Percentiles rank a stretch among this genome's conserved stretches.
Conservation (phyloP, 2,329 filamentous ascomycete genomes). For the Cytospora paraplurivora region DNA sequence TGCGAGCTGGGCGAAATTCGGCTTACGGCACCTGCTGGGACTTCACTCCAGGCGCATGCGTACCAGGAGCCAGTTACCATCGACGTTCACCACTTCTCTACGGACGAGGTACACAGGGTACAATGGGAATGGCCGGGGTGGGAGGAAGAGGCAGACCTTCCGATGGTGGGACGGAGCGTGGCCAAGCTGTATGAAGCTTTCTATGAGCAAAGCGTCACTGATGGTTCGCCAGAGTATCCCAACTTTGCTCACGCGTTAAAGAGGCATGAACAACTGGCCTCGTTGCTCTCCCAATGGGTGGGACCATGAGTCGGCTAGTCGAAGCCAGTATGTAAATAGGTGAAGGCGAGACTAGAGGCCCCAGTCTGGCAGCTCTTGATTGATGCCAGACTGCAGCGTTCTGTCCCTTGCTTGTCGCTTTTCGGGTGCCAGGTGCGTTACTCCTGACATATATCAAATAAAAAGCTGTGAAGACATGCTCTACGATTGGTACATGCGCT, state of each 20-base stretch:
- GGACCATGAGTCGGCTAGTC: neutral
- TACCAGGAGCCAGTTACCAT: conserved; percentile 47
- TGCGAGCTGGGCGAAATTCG: conserved; percentile 51
- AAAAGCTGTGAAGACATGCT: no score
- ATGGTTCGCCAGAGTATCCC: conserved; percentile 15
- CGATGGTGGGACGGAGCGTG: conserved; percentile 49
- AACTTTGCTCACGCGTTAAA: conserved; percentile 17
- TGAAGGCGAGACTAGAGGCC: neutral
- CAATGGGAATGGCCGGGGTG: conserved; percentile 49
- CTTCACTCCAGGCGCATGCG: conserved; percentile 37
- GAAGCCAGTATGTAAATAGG: neutral
- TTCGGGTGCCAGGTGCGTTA: no score
- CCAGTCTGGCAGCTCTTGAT: no score
- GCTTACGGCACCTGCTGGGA: conserved; percentile 37
- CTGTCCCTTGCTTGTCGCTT: no score
- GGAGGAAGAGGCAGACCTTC: conserved; percentile 46
- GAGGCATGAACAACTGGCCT: conserved; percentile 25
- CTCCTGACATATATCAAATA: no score
- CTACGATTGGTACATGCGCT: no score
- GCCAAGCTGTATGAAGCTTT: conserved; percentile 60
- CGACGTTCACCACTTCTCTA: conserved; percentile 53
- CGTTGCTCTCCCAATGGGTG: conserved; percentile 13
- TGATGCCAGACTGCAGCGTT: no score
- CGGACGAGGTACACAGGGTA: conserved; percentile 46
- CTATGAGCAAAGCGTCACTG: conserved; percentile 22